These are phyloP conservation scores for Entelexis paramagnoliae DNA, from an alignment of 1,139 yeast species.

Conservation along the genomic window DNA sequence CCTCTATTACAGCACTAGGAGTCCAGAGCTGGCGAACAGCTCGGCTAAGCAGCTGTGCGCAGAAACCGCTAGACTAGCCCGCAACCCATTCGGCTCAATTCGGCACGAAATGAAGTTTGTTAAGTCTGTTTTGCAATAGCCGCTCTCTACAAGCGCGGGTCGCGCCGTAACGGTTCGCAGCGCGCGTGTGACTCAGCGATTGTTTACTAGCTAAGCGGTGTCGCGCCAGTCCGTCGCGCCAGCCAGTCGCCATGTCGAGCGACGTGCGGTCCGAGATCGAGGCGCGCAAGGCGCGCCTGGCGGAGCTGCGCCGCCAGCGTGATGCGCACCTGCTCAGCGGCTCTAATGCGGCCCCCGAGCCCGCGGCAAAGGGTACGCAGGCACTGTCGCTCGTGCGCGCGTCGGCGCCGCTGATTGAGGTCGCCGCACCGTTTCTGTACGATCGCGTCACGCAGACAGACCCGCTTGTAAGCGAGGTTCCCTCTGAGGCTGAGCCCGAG, in stretches of 20 bases:
- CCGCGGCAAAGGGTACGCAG: background rate
- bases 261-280: conserved; percentile 37
- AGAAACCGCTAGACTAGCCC: too few relatives aligned
- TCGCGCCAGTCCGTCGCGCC: background rate
- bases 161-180: background rate
- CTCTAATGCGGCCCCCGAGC: background rate
- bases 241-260: background rate
- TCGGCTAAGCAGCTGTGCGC: too few relatives aligned
- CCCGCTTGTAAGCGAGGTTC: background rate
- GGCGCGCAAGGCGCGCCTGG: conserved; percentile 39
- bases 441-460: conserved; percentile 12
- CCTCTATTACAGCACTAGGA: too few relatives aligned
- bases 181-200: background rate
- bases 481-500: too few relatives aligned
- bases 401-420: too few relatives aligned
- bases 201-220: background rate
- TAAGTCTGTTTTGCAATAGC: too few relatives aligned
- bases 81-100: too few relatives aligned
- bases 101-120: too few relatives aligned
- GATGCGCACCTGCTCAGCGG: conserved; percentile 11
- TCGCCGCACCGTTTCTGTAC: conserved; percentile 13
- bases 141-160: background rate
- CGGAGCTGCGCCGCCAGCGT: conserved; percentile 36
- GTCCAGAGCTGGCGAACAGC: too few relatives aligned
- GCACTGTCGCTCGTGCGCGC: conserved; percentile 1